phyloP scores from a whole-genome alignment of 768 basidiomycete species.

The Auricularia sp. region DNA sequence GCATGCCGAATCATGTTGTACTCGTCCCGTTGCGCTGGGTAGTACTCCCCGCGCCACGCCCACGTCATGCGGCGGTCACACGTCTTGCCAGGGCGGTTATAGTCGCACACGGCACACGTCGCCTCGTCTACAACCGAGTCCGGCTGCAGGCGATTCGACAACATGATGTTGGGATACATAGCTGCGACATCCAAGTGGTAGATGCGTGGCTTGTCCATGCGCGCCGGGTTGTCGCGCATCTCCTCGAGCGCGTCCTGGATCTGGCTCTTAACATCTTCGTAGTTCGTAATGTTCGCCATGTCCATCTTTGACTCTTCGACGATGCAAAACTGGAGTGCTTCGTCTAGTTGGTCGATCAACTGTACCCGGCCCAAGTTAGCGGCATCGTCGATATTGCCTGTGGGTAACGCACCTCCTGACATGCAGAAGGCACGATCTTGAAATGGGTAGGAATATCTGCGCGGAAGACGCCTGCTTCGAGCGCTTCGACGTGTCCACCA shows the following conservation, averaged over 20 bases:
- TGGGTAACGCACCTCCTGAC: slow-evolving; percentile 54
- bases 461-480: slow-evolving; percentile 96
- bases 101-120: slow-evolving; percentile 96
- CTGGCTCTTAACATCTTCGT: slow-evolving; percentile 78
- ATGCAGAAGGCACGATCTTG: slow-evolving; percentile 82
- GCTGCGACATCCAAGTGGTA: slow-evolving; percentile 99
- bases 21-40: slow-evolving; percentile 94
- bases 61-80: slow-evolving; percentile 91
- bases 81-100: slow-evolving; percentile 88
- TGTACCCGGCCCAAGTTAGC: slow-evolving; percentile 21
- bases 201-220: slow-evolving; percentile 86
- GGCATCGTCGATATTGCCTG: background rate
- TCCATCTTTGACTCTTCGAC: slow-evolving; percentile 72
- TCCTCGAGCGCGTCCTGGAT: slow-evolving; percentile 72
- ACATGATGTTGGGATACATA: slow-evolving; percentile 99
- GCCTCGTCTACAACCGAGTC: slow-evolving; percentile 97
- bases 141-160: slow-evolving; percentile 96
- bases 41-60: slow-evolving; percentile 99
- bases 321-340: slow-evolving; percentile 83
- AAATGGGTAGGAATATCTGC: slow-evolving; percentile 93
- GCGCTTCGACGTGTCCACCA: slow-evolving; percentile 95
- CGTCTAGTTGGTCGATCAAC: slow-evolving; percentile 91
- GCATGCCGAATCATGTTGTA: slow-evolving; percentile 99
- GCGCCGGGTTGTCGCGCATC: slow-evolving; percentile 85
- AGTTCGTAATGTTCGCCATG: slow-evolving; percentile 83